Conservation (phyloP, 228 moss, liverwort and hornwort genomes). For the Sphagnum magellanicum region DNA sequence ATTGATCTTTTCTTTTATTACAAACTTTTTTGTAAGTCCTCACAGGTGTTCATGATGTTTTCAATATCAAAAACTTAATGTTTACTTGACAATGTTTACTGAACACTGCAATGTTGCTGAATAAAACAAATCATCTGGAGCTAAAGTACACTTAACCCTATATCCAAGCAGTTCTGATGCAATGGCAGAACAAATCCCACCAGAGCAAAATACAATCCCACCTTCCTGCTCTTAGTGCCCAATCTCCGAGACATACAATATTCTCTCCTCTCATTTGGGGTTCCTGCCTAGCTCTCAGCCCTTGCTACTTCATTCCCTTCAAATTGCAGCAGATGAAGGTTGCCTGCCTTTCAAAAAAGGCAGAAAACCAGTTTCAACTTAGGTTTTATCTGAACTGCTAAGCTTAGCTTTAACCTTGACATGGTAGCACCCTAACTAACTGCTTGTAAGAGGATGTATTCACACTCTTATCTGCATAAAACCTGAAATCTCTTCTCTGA, state of each 20-base stretch:
- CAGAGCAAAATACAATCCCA: constrained; percentile 14
- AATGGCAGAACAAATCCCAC: constrained; percentile 17
- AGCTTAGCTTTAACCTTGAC: neutral
- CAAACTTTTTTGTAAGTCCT: too few species aligned
- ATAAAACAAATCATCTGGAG: constrained; percentile 23
- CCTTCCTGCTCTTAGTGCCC: constrained; percentile 16
- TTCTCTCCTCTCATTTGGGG: constrained; percentile 9
- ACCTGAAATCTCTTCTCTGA: too few species aligned
- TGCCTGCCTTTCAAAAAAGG: neutral
- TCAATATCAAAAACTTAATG: too few species aligned
- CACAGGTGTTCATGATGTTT: too few species aligned
- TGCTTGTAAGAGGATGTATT: too few species aligned
- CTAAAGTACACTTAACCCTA: constrained; percentile 6
- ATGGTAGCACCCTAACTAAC: neutral
- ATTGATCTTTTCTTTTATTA: too few species aligned
- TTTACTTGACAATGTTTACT: too few species aligned
- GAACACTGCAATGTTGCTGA: constrained; percentile 2
- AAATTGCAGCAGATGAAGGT: neutral
- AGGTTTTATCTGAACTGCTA: neutral
- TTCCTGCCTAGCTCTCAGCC: neutral
- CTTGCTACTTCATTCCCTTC: neutral
- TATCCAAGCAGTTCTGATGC: constrained; percentile 23
- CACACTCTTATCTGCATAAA: too few species aligned
- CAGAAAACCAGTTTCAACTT: neutral
- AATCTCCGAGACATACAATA: neutral